Base-by-base conservation (phyloP, 163 green algal species). In the Coccomyxa subellipsoidea region DNA sequence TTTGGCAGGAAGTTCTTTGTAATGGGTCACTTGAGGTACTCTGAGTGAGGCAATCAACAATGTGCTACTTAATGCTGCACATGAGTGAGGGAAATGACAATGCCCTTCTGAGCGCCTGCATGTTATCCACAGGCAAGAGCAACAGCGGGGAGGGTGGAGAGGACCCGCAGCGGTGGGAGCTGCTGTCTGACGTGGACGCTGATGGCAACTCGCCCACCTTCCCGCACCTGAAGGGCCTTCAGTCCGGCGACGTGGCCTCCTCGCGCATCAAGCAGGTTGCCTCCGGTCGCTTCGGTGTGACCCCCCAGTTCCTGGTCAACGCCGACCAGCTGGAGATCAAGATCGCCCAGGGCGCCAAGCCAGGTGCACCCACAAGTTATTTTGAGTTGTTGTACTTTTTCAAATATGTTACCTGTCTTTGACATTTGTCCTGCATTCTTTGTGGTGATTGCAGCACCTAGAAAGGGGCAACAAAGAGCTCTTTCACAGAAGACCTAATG, bases 281-380 rank as follows among this genome's bases (percentile, higher is more conserved):
- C 0, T 97, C 90, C 18, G 97, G 97, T 7, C 93, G 97, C 47
- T 99, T 99, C 85, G 97, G 97, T 34, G 97, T 99, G 31, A 99
- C 97, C 9, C 97, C 97, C 4, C 90, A 98, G 85, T 99, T 98
- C 92, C 88, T 99, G 66, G 95, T 97, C 40, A 99, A 99, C 82
- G 96, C 97, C 0, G 93, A 98, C 81, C 97, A 99, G 93, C 88
- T 99, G 85, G 97, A 99, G 91, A 99, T 99, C 91, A 99, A 99
- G 93, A 92, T 99, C 47, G 97, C 97, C 7, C 96, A 96, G 90
- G 95, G 96, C 53, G 96, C 96, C 84, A 98, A 98, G 92, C 96
- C 96, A n/a, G 96, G 84, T 86, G 72, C n/a, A n/a, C n/a, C n/a
- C n/a, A n/a, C n/a, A n/a, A n/a, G n/a, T n/a, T n/a, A n/a, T n/a